Base-by-base conservation (phyloP, 2,329 filamentous ascomycete species). In the Penicillium capsulatum region DNA sequence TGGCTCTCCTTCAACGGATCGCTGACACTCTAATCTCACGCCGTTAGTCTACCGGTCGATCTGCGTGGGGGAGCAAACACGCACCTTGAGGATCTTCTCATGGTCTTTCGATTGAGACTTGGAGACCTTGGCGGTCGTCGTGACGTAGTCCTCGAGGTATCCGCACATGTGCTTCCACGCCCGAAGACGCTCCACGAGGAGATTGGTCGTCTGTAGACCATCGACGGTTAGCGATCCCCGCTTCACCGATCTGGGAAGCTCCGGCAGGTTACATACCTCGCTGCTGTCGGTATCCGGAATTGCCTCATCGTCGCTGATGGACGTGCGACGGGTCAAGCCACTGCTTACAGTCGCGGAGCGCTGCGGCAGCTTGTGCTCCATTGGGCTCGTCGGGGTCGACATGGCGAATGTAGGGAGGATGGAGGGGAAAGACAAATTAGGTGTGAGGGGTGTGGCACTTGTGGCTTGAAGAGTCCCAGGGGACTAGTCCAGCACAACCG, bases 111-210 rank as follows among this genome's bases (percentile, higher is more conserved):
- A 81, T 54, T 95, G 84, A 8, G 79, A 76, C 60, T 82, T 84
- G 61, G 96, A 84, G 42, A 87, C 75, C 74, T 91, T 96, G 66
- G 95, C 89, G 3, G 89, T 86, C 5, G 85, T 82, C 19, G 72
- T 73, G 57, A 97, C 76, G 64, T 96, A 98, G 36, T 94, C 88
- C 67, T 97, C 89, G 33, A 98, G 76, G 61, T 95, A 91, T 40
- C 76, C 86, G 47, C 89, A 86, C 45, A 90, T 87, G 65, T 97
- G 91, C 66, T 96, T 97, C 89, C 89, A 98, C 32, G 92, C 92
- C 58, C 86, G 84, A 45, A 98, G 75, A 50, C 92, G 81, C 72
- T 97, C 88, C 39, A 83, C 76, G 49, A 98, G 83, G 34, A 97
- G 76, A 28, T 78, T 82, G n/a, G 83, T 81, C 15, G 84, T 86